Evolutionary conservation across 495 filamentous ascomycete species (phyloP).

Genomic region (Collariella sp.): DNA sequence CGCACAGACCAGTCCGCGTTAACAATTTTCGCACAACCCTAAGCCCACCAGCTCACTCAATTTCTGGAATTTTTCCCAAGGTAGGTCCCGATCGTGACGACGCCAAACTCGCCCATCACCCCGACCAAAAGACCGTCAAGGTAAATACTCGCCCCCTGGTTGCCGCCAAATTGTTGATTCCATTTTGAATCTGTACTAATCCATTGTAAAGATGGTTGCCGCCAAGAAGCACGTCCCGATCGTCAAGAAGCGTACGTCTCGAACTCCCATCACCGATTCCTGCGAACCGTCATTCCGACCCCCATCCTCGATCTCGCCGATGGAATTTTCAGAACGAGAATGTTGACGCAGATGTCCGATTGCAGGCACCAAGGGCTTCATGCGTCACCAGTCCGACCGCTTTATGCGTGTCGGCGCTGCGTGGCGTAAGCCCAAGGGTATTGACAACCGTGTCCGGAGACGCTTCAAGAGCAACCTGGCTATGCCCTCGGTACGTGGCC

Average conservation of each 20-base stretch:
- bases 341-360: constrained; percentile 22
- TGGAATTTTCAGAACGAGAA: constrained; percentile 2
- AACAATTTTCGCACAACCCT: constrained; percentile 31
- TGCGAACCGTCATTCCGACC: constrained; percentile 3
- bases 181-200: constrained; percentile 25
- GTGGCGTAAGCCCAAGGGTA: constrained; percentile 99
- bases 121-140: constrained; percentile 41
- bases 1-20: constrained; percentile 22
- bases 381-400: constrained; percentile 91
- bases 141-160: constrained; percentile 24
- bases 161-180: not conserved
- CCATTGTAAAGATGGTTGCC: constrained; percentile 72
- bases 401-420: constrained; percentile 79
- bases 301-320: not conserved
- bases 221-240: constrained; percentile 98
- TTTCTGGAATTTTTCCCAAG: constrained; percentile 34
- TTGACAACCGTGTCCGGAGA: constrained; percentile 76
- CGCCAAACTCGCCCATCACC: constrained; percentile 35
- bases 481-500: constrained; percentile 88
- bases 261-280: constrained; percentile 5
- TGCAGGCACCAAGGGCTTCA: constrained; percentile 78
- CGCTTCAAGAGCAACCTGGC: constrained; percentile 89
- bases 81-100: constrained; percentile 29
- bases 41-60: constrained; percentile 26
- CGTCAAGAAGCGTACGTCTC: constrained; percentile 94